Conservation (phyloP, 345 rosid species). For the Lumnitzera racemosa region DNA sequence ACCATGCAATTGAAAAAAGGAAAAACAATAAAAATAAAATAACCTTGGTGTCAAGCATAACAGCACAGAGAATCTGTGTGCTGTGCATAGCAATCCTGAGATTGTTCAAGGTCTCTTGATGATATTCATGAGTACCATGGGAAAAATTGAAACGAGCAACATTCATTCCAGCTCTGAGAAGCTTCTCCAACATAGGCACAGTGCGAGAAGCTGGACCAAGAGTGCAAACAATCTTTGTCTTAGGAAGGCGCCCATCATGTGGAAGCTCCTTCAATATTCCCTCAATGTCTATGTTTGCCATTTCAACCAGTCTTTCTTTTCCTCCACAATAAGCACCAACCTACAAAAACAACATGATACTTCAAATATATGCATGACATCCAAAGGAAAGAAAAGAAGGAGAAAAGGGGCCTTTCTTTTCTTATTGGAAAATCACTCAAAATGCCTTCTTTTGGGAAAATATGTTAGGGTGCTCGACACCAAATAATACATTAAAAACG, state of each 20-base stretch:
- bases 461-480: no score
- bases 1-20: no score
- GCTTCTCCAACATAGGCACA: conserved; percentile 81
- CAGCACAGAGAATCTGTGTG: conserved; percentile 60
- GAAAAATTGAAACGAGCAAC: conserved; percentile 98
- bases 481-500: no score
- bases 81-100: conserved; percentile 66
- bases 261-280: conserved; percentile 65
- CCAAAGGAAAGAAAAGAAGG: no score
- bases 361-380: no score
- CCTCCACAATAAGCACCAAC: neutral
- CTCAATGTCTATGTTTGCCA: conserved; percentile 86
- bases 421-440: no score
- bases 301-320: conserved; percentile 8
- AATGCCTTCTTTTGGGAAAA: no score
- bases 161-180: conserved; percentile 89
- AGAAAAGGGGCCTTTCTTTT: no score
- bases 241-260: conserved; percentile 60
- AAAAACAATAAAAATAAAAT: no score
- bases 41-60: conserved; percentile 84
- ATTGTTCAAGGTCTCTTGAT: conserved; percentile 75
- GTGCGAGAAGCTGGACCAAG: conserved; percentile 86
- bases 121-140: conserved; percentile 92
- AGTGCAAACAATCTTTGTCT: conserved; percentile 87
- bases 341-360: neutral